Percentiles rank a stretch among this genome's conserved stretches.
Evolutionary conservation across 176 grass and related monocot species (phyloP).

Genomic region (Bromus sterilis): DNA sequence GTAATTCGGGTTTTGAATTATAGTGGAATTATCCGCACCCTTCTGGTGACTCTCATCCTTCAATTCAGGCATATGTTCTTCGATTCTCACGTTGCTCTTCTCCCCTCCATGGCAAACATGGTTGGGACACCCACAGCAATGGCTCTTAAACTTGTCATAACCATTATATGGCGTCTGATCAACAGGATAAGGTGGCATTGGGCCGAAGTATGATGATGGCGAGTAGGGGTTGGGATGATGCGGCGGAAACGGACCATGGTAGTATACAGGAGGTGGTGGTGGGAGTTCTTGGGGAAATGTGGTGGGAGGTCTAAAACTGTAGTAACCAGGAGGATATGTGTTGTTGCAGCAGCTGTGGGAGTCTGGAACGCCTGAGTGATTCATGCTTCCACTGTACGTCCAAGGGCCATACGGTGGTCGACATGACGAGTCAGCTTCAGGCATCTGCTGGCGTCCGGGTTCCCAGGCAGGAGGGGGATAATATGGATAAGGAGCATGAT

Average conservation of each 20-base stretch:
- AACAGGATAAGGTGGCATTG: slow-evolving; percentile 9
- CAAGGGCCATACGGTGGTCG: slow-evolving; percentile 29
- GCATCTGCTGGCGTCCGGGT: not conserved
- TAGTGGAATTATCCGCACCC: not conserved
- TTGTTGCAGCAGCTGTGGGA: slow-evolving; percentile 25
- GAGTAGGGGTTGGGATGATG: slow-evolving; percentile 30
- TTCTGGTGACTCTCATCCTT: slow-evolving; percentile 33
- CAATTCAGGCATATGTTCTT: slow-evolving; percentile 45
- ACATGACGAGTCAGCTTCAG: slow-evolving; percentile 20
- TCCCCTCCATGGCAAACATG: slow-evolving; percentile 43
- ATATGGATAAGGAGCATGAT: slow-evolving; percentile 30
- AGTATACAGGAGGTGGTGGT: slow-evolving; percentile 36
- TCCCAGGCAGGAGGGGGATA: slow-evolving; percentile 43
- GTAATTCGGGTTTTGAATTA: slow-evolving; percentile 38
- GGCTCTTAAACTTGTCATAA: slow-evolving; percentile 24
- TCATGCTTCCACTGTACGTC: slow-evolving; percentile 20
- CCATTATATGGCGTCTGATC: slow-evolving; percentile 35
- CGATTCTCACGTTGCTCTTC: slow-evolving; percentile 43
- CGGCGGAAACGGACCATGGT: slow-evolving; percentile 29
- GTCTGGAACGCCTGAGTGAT: slow-evolving; percentile 20
- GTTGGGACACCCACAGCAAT: slow-evolving; percentile 68
- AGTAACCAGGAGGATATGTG: slow-evolving; percentile 47
- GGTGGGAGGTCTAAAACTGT: slow-evolving; percentile 46
- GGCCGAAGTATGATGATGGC: slow-evolving; percentile 16
- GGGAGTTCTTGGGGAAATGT: slow-evolving; percentile 41